phyloP scores from a whole-genome alignment of 805 yeast genomes.

The Scheffersomyces spartinae region DNA sequence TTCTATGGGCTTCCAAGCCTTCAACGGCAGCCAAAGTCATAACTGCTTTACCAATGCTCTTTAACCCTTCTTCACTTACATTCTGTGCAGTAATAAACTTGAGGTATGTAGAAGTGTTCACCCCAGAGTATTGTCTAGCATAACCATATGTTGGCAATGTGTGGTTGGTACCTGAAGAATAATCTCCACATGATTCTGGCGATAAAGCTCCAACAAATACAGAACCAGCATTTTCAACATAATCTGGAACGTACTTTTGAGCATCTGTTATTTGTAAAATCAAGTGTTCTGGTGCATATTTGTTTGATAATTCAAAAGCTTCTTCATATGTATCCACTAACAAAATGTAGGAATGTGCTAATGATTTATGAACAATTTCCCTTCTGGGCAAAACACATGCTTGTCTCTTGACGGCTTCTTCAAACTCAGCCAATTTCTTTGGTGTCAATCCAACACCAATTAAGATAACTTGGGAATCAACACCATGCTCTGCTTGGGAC shows the following conservation, averaged over 20 bases:
- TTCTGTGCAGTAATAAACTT: slow-evolving; percentile 92
- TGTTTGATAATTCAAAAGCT: slow-evolving; percentile 80
- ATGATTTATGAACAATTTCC: slow-evolving; percentile 85
- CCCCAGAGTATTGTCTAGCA: slow-evolving; percentile 96
- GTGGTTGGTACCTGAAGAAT: slow-evolving; percentile 96
- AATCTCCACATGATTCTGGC: slow-evolving; percentile 98
- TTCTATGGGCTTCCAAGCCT: slow-evolving; percentile 95
- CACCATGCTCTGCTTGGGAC: slow-evolving; percentile 98
- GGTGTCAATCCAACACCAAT: slow-evolving; percentile 65
- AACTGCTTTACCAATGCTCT: slow-evolving; percentile 89
- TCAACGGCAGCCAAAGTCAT: slow-evolving; percentile 93
- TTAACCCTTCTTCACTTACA: slow-evolving; percentile 74
- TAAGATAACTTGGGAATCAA: slow-evolving; percentile 93
- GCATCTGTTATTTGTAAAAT: slow-evolving; percentile 85
- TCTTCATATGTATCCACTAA: slow-evolving; percentile 58
- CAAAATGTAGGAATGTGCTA: slow-evolving; percentile 81
- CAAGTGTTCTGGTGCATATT: slow-evolving; percentile 96
- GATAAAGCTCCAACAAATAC: slow-evolving; percentile 94
- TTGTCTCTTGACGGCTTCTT: slow-evolving; percentile 75
- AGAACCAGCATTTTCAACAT: slow-evolving; percentile 88
- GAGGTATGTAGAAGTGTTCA: slow-evolving; percentile 90
- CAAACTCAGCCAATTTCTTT: slow-evolving; percentile 53
- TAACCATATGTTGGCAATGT: slow-evolving; percentile 98
- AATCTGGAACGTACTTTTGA: slow-evolving; percentile 47
- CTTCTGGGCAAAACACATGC: slow-evolving; percentile 81